These are phyloP conservation scores for Rhizopus sp. DNA, from an alignment of 371 early-diverging fungal genomes.

Conservation along the genomic window DNA sequence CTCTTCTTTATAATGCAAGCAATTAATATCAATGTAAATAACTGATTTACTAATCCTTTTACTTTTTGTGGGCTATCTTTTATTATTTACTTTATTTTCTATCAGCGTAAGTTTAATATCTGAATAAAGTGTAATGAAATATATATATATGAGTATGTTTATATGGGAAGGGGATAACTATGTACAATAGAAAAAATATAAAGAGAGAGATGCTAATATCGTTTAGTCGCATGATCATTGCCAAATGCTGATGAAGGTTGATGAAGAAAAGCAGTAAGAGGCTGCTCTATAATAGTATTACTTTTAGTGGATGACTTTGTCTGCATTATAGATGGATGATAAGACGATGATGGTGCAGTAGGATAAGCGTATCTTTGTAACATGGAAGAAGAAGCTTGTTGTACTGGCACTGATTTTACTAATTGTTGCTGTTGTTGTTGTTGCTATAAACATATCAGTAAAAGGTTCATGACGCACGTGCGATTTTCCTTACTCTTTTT, in stretches of 20 bases:
- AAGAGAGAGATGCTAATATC: neutral
- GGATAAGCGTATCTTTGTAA: too few relatives aligned
- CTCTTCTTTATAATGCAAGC: too few relatives aligned
- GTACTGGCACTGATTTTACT: neutral
- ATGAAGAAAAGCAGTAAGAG: constrained; percentile 25
- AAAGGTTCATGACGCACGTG: neutral
- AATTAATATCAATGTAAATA: too few relatives aligned
- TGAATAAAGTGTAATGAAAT: too few relatives aligned
- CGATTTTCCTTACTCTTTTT: constrained; percentile 11
- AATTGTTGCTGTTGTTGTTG: neutral
- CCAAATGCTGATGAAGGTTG: neutral
- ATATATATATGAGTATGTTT: too few relatives aligned
- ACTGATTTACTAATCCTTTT: too few relatives aligned
- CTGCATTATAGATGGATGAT: neutral
- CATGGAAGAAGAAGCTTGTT: too few relatives aligned
- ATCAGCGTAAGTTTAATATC: too few relatives aligned
- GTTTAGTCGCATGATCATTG: neutral
- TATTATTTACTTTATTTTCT: too few relatives aligned
- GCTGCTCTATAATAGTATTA: constrained; percentile 23
- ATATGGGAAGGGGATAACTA: too few relatives aligned
- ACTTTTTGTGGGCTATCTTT: too few relatives aligned
- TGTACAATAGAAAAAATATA: too few relatives aligned
- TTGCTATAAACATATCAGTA: neutral
- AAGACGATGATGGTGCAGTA: neutral
- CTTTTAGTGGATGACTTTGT: neutral